Evolutionary conservation across 495 filamentous ascomycete genomes (phyloP).

Genomic region (Annulohypoxylon nitens): DNA sequence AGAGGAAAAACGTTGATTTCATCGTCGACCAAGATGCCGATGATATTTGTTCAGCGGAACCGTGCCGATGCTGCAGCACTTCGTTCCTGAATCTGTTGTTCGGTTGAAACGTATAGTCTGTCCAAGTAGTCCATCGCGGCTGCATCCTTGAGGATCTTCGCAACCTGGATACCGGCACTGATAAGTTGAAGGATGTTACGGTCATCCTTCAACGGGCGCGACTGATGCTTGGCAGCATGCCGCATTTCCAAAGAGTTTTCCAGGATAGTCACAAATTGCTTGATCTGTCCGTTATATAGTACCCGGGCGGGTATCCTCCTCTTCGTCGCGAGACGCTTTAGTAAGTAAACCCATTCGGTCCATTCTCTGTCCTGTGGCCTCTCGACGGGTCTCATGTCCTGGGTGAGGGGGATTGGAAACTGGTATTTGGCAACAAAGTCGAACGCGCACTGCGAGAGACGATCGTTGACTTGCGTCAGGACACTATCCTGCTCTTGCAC

Average conservation of each 20-base stretch:
- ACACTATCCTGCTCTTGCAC: conserved; percentile 87
- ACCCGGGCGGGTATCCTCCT: conserved; percentile 84
- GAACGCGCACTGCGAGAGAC: conserved; percentile 85
- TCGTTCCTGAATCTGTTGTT: conserved; percentile 79
- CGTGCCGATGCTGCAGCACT: conserved; percentile 60
- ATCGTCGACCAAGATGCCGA: conserved; percentile 37
- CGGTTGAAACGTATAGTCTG: conserved; percentile 74
- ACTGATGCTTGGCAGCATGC: conserved; percentile 85
- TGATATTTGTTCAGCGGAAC: conserved; percentile 54
- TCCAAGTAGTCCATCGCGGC: conserved; percentile 84
- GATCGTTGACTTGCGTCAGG: conserved; percentile 82
- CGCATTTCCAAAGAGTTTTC: conserved; percentile 89
- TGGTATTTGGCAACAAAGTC: conserved; percentile 91
- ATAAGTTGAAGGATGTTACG: conserved; percentile 89
- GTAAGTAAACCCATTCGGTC: conserved; percentile 92
- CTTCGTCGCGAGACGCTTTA: conserved; percentile 88
- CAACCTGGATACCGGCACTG: conserved; percentile 86
- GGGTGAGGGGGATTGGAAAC: conserved; percentile 83
- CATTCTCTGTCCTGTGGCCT: conserved; percentile 85
- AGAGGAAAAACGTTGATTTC: conserved; percentile 42
- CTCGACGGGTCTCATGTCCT: conserved; percentile 84
- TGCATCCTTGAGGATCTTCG: conserved; percentile 86
- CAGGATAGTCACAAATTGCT: conserved; percentile 84
- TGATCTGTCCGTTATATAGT: conserved; percentile 90
- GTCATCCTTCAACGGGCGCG: conserved; percentile 87